Evolutionary conservation across 106 monocot genomes (phyloP).

Genomic region (Platanthera guangdongensis): DNA sequence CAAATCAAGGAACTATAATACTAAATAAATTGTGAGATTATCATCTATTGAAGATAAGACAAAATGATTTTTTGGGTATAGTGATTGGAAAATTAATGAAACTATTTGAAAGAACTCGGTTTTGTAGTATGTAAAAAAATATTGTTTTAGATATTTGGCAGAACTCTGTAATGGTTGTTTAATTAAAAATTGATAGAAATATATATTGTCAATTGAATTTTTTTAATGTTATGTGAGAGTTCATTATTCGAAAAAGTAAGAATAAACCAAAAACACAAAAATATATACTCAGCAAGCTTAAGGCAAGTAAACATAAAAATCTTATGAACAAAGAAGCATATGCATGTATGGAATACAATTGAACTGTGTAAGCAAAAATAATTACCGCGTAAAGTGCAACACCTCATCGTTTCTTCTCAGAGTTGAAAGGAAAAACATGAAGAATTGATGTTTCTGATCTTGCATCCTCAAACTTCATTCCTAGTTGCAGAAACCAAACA

Average conservation of each 20-base stretch:
- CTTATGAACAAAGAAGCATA: not conserved
- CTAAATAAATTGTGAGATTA: no score
- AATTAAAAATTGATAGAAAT: not conserved
- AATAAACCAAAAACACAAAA: not conserved
- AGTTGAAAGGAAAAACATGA: conserved; percentile 83
- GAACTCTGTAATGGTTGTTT: no score
- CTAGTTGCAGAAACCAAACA: conserved; percentile 34
- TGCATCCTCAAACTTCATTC: conserved; percentile 66
- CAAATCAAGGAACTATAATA: not conserved
- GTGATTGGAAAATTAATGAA: no score
- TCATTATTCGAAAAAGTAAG: not conserved
- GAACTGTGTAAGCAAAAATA: not conserved
- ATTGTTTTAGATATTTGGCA: no score
- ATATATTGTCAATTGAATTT: not conserved
- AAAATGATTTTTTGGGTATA: no score
- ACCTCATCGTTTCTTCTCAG: conserved; percentile 94
- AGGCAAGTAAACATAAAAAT: not conserved
- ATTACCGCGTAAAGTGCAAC: conserved; percentile 70
- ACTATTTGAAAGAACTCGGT: no score
- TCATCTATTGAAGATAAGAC: no score
- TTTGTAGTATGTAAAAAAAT: no score
- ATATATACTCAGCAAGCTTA: not conserved
- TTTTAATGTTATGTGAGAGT: not conserved
- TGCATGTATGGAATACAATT: not conserved
- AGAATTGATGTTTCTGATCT: conserved; percentile 67